Conservation (phyloP, 2,329 filamentous ascomycete genomes). For the Stachybotrys chlorohalonatus region DNA sequence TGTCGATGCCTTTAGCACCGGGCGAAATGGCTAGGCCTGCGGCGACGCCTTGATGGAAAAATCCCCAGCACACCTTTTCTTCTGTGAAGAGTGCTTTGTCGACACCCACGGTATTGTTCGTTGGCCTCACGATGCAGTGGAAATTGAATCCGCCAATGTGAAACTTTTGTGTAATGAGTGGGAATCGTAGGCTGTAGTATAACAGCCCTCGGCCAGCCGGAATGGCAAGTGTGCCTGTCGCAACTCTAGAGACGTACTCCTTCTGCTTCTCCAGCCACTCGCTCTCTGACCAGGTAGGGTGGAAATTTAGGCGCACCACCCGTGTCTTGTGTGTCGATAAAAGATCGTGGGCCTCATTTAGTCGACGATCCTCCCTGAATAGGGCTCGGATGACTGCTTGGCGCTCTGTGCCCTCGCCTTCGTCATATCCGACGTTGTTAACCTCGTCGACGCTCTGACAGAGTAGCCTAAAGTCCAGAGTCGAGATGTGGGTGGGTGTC, state of each 20-base stretch:
- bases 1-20: constrained; percentile 87
- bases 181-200: constrained; percentile 78
- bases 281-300: constrained; percentile 74
- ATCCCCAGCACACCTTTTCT: constrained; percentile 96
- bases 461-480: constrained; percentile 70
- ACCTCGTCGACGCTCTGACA: constrained; percentile 58
- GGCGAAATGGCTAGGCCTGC: constrained; percentile 85
- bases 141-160: constrained; percentile 85
- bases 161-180: constrained; percentile 86
- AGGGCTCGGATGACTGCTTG: constrained; percentile 76
- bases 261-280: constrained; percentile 90
- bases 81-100: constrained; percentile 83
- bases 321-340: constrained; percentile 80
- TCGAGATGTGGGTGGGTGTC: constrained; percentile 55
- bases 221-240: constrained; percentile 79
- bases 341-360: constrained; percentile 75
- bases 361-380: constrained; percentile 83
- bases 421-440: constrained; percentile 56
- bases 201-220: constrained; percentile 80
- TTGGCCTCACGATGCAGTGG: constrained; percentile 83
- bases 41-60: constrained; percentile 95
- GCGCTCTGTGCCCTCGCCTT: constrained; percentile 74
- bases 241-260: constrained; percentile 76
- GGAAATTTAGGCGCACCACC: constrained; percentile 64
- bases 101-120: constrained; percentile 86